Base-by-base conservation (phyloP, 176 grass and related monocot genomes). In the Oryza rufipogon region DNA sequence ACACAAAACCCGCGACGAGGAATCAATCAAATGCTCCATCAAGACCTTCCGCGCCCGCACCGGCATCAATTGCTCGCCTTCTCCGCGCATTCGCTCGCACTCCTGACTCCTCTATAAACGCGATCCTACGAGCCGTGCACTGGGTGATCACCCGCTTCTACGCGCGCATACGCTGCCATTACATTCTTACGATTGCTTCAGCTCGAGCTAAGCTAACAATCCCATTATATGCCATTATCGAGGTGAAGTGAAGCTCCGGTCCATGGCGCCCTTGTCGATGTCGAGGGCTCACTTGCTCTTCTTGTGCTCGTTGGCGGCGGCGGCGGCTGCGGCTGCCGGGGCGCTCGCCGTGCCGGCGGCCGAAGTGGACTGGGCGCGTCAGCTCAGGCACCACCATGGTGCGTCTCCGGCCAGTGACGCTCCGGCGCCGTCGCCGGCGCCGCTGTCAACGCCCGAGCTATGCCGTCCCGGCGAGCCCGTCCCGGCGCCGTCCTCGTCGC, bases 241-340 rank as follows among this genome's bases (percentile, higher is more conserved):
- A 2, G 15, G 39, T 41, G 39, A 44, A 44, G 22, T 20, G 28
- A 68, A 36, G 64, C 44, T 60, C 36, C 39, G 39, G 4, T 44
- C 42, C 56, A 61, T 84, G 75, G 75, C 30, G 30, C 30, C 81
- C 8, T 0, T 7, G 25, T 6, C 6, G 60, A 25, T 14, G 45
- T 32, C 74, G n/a, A 65, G 75, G 19, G 19, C 46, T 12, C 30
- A 20, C 60, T 4, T 66, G 81, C 25, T 14, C 0, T 13, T 84
- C 30, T 7, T 83, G 64, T 28, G 56, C 22, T 46, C 83, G 58
- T 3, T 73, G 45, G 17, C 83, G 65, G 41, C 20, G 56, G 56
- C 2, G 56, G 17, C 19, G 54, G 19, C 47, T 32, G 30, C 30
- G 30, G 30, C 26, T 2, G 47, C 47, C 17, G 20, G 12, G 39